Conservation (phyloP, 148 eudicot species). For the Silene latifolia region DNA sequence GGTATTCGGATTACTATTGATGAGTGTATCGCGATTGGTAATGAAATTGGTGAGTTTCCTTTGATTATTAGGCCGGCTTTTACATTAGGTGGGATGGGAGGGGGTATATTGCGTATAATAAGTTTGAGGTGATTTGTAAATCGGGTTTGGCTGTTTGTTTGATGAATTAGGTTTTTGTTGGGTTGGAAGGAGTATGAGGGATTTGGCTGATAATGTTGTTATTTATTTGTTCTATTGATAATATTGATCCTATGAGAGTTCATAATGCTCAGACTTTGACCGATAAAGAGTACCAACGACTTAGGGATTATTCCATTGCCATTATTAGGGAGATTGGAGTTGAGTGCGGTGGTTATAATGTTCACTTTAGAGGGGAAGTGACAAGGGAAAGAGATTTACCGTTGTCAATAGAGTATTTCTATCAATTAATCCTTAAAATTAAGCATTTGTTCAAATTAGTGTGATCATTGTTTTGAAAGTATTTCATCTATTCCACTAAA, state of each 20-base stretch:
- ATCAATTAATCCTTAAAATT: too few relatives aligned
- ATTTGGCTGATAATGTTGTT: constrained; percentile 96
- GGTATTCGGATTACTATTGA: constrained; percentile 77
- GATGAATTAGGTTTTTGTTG: constrained; percentile 72
- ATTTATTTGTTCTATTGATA: constrained; percentile 94
- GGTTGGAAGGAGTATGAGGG: constrained; percentile 99
- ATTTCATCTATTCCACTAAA: too few relatives aligned
- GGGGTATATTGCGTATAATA: constrained; percentile 94
- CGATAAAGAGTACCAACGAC: constrained; percentile 91
- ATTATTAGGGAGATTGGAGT: constrained; percentile 96
- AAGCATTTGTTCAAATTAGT: too few relatives aligned
- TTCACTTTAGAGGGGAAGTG: too few relatives aligned
- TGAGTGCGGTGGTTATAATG: constrained; percentile 97
- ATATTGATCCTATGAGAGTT: constrained; percentile 93
- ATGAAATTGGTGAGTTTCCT: constrained; percentile 77
- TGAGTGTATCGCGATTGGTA: constrained; percentile 72
- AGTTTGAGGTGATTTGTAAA: constrained; percentile 80
- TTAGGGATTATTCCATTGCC: constrained; percentile 90
- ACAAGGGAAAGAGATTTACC: too few relatives aligned
- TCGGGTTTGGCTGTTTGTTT: constrained; percentile 90
- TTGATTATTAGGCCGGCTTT: constrained; percentile 90
- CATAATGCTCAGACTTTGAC: constrained; percentile 96
- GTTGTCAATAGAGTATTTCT: too few relatives aligned
- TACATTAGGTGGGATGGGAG: constrained; percentile 92
- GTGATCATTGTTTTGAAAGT: too few relatives aligned